Percentiles rank a stretch among this genome's conserved stretches.
phyloP scores from a whole-genome alignment of 2,329 filamentous ascomycete genomes.

The Teratosphaeria gauchensis region DNA sequence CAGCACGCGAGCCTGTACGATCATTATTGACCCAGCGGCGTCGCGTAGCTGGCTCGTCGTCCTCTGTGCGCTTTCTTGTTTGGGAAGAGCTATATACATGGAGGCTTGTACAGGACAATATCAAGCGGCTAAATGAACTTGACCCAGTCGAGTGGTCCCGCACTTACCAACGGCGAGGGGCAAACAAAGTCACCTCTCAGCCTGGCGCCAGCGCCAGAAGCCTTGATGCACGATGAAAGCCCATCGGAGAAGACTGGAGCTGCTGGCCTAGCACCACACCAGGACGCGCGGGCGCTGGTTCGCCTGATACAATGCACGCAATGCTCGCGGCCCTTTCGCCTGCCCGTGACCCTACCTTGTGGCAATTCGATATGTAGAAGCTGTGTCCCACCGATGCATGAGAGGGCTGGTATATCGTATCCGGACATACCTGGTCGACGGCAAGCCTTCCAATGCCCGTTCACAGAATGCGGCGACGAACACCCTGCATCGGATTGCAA shows the following conservation, averaged over 20 bases:
- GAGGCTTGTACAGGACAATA: background rate
- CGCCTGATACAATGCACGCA: slow-evolving; percentile 67
- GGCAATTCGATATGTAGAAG: slow-evolving; percentile 65
- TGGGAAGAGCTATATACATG: slow-evolving; percentile 3
- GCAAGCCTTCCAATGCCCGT: slow-evolving; percentile 66
- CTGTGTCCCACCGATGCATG: slow-evolving; percentile 60
- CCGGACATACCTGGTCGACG: slow-evolving; percentile 58
- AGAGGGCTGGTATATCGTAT: slow-evolving; percentile 65
- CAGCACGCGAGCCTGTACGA: background rate
- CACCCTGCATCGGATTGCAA: slow-evolving; percentile 71
- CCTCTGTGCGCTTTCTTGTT: background rate
- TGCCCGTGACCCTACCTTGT: slow-evolving; percentile 70
- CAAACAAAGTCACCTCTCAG: background rate
- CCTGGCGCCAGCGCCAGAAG: slow-evolving; percentile 6
- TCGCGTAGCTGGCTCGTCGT: background rate
- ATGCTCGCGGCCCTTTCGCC: slow-evolving; percentile 58
- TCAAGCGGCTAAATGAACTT: slow-evolving; percentile 3
- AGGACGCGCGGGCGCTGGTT: slow-evolving; percentile 54
- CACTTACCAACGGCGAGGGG: background rate
- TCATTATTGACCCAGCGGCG: background rate
- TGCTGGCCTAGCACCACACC: slow-evolving; percentile 37
- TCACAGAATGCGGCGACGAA: slow-evolving; percentile 54
- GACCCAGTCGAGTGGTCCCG: background rate
- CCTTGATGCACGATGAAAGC: slow-evolving; percentile 35
- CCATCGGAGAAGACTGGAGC: slow-evolving; percentile 22